Base-by-base conservation (phyloP, 2,329 filamentous ascomycete genomes). In the Penicillium sp. region DNA sequence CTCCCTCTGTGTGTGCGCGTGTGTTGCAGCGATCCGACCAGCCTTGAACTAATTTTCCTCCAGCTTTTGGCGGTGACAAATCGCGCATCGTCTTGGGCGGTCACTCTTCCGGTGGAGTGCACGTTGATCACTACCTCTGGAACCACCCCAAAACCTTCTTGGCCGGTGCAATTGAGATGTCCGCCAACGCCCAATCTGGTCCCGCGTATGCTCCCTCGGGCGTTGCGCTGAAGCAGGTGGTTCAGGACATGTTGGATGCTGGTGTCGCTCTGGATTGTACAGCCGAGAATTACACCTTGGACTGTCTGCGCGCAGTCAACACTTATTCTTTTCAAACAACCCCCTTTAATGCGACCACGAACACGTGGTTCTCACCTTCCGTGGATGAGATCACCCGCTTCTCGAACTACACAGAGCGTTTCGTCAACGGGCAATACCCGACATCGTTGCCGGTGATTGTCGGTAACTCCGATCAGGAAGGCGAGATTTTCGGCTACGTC, bases 71-170 rank as follows among this genome's bases (percentile, higher is more conserved):
- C 34, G 62, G 60, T 32, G 52, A 64, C 31, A 61, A 63, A 34
- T 59, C 46, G 13, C 60, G 50, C 49, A 64, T 64, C 18, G 62
- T 64, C 7, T 43, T 64, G 22, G 62, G 60, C 3, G 62, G 62
- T 8, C 62, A 64, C 44, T 64, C 62, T 5, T 64, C 62, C 7
- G 62, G 62, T 21, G 53, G 48, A 46, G 62, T 63, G 7, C 58
- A 61, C 27, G 60, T 63, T 31, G 62, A 64, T 40, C 54, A 64
- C 52, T 64, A 64, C 32, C 57, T 64, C 54, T 64, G 62, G 62
- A 64, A 56, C 27, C 62, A 64, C 47, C 62, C 62, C 6, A 27
- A 58, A 2, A 64, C 62, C 38, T 63, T 61, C 54, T 40, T 64
- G 16, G 62, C 62, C 5, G 60, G 62, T 43, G 62, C 62, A 11